These are phyloP conservation scores for Neonothopanus nambi DNA, from an alignment of 1,284 basidiomycete genomes.

Conservation along the genomic window DNA sequence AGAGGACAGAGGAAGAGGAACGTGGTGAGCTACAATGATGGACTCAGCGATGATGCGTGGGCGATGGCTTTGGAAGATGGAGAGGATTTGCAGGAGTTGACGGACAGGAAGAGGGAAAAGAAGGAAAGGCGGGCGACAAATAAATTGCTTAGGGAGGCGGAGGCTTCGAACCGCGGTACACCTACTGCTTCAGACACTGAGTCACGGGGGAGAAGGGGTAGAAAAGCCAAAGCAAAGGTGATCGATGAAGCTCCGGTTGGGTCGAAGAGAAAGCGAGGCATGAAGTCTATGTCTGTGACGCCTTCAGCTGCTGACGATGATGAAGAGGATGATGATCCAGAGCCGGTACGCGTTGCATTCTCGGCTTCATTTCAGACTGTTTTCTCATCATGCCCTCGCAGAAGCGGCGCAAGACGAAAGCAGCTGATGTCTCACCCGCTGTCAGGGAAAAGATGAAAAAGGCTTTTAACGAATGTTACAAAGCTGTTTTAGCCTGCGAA, in stretches of 20 bases:
- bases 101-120: slow-evolving; percentile 61
- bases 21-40: slow-evolving; percentile 93
- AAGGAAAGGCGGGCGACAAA: slow-evolving; percentile 59
- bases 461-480: slow-evolving; percentile 79
- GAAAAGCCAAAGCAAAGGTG: slow-evolving; percentile 67
- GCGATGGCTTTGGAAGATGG: slow-evolving; percentile 87
- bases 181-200: slow-evolving; percentile 63
- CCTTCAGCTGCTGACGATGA: slow-evolving; percentile 74
- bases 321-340: slow-evolving; percentile 62
- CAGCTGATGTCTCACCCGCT: slow-evolving; percentile 47
- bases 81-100: slow-evolving; percentile 80
- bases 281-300: slow-evolving; percentile 76
- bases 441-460: slow-evolving; percentile 81
- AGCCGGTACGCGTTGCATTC: slow-evolving; percentile 43
- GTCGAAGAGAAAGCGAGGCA: slow-evolving; percentile 70
- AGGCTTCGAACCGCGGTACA: slow-evolving; percentile 56
- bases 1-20: slow-evolving; percentile 84
- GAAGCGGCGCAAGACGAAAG: slow-evolving; percentile 80
- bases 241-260: slow-evolving; percentile 45
- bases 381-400: slow-evolving; percentile 28
- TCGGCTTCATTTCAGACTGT: background rate
- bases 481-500: slow-evolving; percentile 76
- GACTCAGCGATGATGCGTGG: slow-evolving; percentile 93
- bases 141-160: slow-evolving; percentile 52
- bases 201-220: slow-evolving; percentile 57